Conservation (phyloP, 345 rosid species). For the Salix dunnii region DNA sequence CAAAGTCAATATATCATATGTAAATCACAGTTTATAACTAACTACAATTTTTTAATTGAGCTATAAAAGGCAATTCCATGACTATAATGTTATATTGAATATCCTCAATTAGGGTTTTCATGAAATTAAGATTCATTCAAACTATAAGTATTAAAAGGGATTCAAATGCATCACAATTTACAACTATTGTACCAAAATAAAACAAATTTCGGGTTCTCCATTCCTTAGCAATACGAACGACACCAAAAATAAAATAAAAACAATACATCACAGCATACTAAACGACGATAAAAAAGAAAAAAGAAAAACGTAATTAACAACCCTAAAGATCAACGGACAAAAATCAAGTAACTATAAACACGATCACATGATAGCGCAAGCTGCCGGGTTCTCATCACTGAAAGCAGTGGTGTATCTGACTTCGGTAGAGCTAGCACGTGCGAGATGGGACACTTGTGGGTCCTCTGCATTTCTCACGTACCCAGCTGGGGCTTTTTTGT, state of each 20-base stretch:
- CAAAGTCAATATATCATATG: too few species aligned
- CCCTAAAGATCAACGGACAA: background rate
- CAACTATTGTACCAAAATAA: background rate
- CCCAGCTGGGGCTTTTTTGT: conserved; percentile 81
- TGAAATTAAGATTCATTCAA: background rate
- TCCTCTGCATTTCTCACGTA: conserved; percentile 70
- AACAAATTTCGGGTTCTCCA: background rate
- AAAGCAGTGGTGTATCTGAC: conserved; percentile 94
- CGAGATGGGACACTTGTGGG: conserved; percentile 55
- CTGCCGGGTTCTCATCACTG: conserved; percentile 78
- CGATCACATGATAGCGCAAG: conserved; percentile 64
- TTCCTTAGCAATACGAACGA: background rate
- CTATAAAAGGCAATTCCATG: too few species aligned
- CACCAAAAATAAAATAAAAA: background rate
- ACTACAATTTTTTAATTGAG: too few species aligned
- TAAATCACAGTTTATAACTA: too few species aligned
- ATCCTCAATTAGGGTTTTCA: too few species aligned
- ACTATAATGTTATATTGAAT: too few species aligned
- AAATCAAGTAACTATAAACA: background rate
- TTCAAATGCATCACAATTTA: background rate
- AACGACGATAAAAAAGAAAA: too few species aligned
- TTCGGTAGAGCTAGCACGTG: conserved; percentile 97
- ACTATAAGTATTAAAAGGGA: too few species aligned
- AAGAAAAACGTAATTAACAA: background rate
- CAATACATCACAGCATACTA: background rate